Evolutionary conservation across 352 stramenopile genomes (phyloP), one percentile per base, ranked within the genome.

Genomic region (Phytopythium boreale): DNA sequence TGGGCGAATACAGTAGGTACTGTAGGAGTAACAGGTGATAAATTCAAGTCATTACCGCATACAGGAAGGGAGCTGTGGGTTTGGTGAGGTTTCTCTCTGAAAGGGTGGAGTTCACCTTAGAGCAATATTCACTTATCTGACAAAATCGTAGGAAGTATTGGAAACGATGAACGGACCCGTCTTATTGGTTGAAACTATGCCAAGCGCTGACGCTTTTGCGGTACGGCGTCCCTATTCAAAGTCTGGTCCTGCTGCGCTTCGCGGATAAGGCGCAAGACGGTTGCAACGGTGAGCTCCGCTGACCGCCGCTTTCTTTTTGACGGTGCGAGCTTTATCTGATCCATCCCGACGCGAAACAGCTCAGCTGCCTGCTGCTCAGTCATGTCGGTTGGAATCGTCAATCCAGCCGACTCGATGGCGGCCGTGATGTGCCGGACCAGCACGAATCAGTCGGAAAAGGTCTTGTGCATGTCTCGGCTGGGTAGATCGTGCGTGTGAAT

Each of bases 401-500:
- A 43, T 43, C 36, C 44, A 10, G 44, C 44, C 20, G 19, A 51
- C 19, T 9, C 10, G 10, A 24, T 51, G 5, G 44, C 44, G 1
- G 22, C 1, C 19, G 2, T 55, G 27, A 68, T 55, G 34, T 63
- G 55, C 2, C 61, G 56, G 19, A 63, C 43, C 29, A 63, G 22
- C 12, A 58, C 50, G 4, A 31, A 39, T 43, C 62, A 67, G 29
- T 67, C 62, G 4, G 43, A 62, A 29, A 58, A 62, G 17, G 6
- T 62, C 26, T 67, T 67, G 4, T 26, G 43, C 15, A 63, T 57
- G 53, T 19, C 31, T n/a, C 10, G 44, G 20, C 44, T 58, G 14
- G 53, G 53, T 3, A 67, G 46, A n/a, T 67, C 62, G 24, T 62
- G 41, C 5, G 46, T 17, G 26, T 24, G 55, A 43, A 67, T 56